phyloP scores from a whole-genome alignment of 768 basidiomycete genomes.

The Crucibulum laeve region DNA sequence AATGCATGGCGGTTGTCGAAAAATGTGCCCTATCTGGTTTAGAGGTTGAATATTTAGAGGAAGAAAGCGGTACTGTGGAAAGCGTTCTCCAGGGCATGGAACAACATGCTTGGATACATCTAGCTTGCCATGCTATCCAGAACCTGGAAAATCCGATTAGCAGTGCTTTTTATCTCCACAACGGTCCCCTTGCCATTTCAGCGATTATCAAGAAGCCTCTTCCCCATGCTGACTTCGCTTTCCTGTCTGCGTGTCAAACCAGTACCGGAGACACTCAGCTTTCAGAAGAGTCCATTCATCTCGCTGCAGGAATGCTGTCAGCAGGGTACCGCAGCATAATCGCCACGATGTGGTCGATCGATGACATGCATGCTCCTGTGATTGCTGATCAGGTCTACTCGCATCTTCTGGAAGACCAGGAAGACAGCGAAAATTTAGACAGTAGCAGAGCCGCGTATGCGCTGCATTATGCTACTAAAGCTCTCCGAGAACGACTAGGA shows the following conservation, averaged over 20 bases:
- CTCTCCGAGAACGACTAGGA: not conserved
- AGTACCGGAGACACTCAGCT: constrained; percentile 3
- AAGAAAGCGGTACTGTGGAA: not conserved
- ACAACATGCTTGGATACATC: constrained; percentile 4
- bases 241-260: constrained; percentile 9
- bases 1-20: not conserved
- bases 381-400: constrained; percentile 6
- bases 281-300: constrained; percentile 9
- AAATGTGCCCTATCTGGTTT: not conserved
- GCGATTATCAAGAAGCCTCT: not conserved
- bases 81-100: constrained; percentile 1
- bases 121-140: constrained; percentile 9
- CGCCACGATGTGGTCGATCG: constrained; percentile 10
- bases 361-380: constrained; percentile 1
- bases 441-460: not conserved
- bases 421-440: not conserved
- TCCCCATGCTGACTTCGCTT: constrained; percentile 6
- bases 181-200: constrained; percentile 1
- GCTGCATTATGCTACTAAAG: not conserved
- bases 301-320: constrained; percentile 9
- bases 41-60: not conserved
- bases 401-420: constrained; percentile 1
- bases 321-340: constrained; percentile 7
- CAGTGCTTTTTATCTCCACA: constrained; percentile 5
- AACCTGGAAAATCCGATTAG: constrained; percentile 2